phyloP scores from a whole-genome alignment of 2,329 filamentous ascomycete genomes.

The Colletotrichum trifolii region DNA sequence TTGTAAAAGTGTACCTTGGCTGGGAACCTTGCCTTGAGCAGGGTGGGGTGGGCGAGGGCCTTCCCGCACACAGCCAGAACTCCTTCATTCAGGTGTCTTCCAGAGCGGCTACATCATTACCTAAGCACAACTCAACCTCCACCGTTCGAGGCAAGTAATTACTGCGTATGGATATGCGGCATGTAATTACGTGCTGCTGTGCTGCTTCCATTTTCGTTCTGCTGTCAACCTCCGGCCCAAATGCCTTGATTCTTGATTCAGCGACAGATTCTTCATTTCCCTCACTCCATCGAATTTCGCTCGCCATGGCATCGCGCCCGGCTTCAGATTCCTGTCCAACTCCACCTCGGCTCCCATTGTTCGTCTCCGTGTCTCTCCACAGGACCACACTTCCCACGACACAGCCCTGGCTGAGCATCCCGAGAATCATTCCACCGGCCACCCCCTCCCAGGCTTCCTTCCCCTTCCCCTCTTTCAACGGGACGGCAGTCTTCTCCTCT shows the following conservation, averaged over 20 bases:
- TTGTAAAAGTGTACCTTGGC: no score
- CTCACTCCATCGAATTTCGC: constrained; percentile 27
- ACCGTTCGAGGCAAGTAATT: no score
- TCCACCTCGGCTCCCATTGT: background rate
- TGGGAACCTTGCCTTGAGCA: no score
- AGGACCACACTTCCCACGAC: constrained; percentile 28
- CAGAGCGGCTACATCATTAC: no score
- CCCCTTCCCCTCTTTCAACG: background rate
- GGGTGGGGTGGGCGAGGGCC: background rate
- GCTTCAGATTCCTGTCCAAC: no score
- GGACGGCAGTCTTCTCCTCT: background rate
- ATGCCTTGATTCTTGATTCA: constrained; percentile 16
- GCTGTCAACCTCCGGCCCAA: background rate
- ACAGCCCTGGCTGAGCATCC: constrained; percentile 28
- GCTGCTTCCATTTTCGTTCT: constrained; percentile 8
- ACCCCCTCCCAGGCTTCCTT: background rate
- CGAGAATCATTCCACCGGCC: no score
- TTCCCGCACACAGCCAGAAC: constrained; percentile 9
- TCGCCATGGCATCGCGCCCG: background rate
- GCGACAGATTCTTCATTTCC: constrained; percentile 13
- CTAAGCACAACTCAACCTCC: no score
- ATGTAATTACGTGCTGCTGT: background rate
- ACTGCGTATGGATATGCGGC: no score
- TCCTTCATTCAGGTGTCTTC: no score
- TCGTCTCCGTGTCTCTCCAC: constrained; percentile 30